These are phyloP conservation scores for Zymoseptoria tritici DNA, from an alignment of 2,329 filamentous ascomycete genomes.

Conservation along the genomic window DNA sequence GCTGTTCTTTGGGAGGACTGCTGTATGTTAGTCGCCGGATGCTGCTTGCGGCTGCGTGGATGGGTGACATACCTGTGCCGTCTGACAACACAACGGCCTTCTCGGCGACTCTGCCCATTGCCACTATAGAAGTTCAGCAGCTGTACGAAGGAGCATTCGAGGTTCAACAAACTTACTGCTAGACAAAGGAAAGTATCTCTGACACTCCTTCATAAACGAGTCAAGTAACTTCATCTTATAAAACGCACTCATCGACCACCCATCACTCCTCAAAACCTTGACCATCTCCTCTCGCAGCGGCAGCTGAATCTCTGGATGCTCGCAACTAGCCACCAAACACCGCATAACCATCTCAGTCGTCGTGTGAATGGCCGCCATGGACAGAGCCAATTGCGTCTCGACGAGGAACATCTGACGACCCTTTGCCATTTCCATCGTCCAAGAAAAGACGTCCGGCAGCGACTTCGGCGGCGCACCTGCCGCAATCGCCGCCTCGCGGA, in stretches of 20 bases:
- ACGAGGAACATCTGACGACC: conserved; percentile 7
- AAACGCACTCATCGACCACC: conserved; percentile 20
- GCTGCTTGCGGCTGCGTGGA: not conserved
- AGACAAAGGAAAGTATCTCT: conserved; percentile 15
- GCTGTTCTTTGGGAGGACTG: conserved; percentile 16
- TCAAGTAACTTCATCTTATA: conserved; percentile 26
- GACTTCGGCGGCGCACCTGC: conserved; percentile 2
- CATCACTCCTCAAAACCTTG: conserved; percentile 13
- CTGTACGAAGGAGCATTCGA: not conserved
- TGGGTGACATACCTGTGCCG: conserved; percentile 10
- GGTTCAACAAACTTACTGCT: conserved; percentile 2
- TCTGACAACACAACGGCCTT: conserved; percentile 20
- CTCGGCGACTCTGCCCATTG: not conserved
- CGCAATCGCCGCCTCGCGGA: not conserved
- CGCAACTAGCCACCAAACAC: conserved; percentile 17
- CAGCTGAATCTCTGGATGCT: conserved; percentile 18
- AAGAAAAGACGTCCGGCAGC: conserved; percentile 17
- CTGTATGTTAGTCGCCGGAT: conserved; percentile 1
- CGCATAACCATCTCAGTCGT: conserved; percentile 8
- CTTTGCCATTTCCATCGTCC: conserved; percentile 17
- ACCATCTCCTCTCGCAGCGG: conserved; percentile 22
- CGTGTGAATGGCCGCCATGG: no score
- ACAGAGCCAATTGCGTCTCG: not conserved
- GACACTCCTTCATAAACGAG: conserved; percentile 26
- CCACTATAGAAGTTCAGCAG: not conserved